Evolutionary conservation across 2,329 filamentous ascomycete species (phyloP).

Genomic region (Graphilbum fragrans): DNA sequence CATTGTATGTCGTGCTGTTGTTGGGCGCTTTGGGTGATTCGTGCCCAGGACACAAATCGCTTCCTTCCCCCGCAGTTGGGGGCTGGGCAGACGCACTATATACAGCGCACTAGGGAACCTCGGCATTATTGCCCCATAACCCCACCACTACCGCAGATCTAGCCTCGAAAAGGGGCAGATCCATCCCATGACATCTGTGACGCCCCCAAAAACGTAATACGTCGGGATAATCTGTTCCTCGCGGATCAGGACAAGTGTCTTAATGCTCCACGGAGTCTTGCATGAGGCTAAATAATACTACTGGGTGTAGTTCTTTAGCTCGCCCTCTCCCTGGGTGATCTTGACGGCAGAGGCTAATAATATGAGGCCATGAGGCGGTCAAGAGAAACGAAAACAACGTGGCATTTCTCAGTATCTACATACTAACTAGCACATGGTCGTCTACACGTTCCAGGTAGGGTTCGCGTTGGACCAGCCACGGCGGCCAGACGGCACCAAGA

Average conservation of each 20-base stretch:
- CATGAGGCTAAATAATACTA: neutral
- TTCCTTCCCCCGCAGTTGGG: neutral
- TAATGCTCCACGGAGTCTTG: neutral
- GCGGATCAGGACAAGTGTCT: too few species aligned
- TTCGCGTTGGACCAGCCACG: conserved; percentile 1
- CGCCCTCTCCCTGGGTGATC: neutral
- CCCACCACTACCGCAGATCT: neutral
- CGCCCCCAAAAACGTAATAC: too few species aligned
- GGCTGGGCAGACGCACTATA: neutral
- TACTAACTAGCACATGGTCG: neutral
- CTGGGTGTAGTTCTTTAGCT: neutral
- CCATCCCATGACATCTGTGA: neutral
- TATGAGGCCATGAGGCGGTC: neutral
- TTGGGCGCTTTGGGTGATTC: neutral
- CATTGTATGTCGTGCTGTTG: neutral
- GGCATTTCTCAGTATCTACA: neutral
- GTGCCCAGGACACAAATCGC: neutral
- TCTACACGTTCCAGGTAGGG: neutral
- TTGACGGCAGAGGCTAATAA: neutral
- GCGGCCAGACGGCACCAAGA: neutral
- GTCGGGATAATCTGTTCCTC: neutral
- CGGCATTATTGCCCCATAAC: neutral
- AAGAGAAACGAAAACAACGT: neutral
- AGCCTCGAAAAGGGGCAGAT: neutral
- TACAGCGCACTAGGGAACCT: neutral